Percentiles rank a stretch among this genome's conserved stretches.
Conservation (phyloP, 495 filamentous ascomycete species). For the Oleoguttula mirabilis region DNA sequence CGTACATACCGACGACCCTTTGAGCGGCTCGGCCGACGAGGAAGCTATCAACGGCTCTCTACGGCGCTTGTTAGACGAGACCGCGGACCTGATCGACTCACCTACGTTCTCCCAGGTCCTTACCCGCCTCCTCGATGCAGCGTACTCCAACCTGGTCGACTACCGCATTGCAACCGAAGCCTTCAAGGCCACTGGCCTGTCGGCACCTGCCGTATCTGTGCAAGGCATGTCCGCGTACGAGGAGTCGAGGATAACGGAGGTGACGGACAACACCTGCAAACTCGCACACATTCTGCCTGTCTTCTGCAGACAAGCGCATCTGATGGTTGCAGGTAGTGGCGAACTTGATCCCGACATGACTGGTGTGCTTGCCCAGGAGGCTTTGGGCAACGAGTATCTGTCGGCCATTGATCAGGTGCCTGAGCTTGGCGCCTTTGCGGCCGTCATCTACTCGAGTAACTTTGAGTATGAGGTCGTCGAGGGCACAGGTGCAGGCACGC, state of each 20-base stretch:
- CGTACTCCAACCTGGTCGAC: conserved; percentile 71
- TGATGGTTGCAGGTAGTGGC: conserved; percentile 49
- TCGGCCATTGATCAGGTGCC: conserved; percentile 59
- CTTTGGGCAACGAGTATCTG: conserved; percentile 83
- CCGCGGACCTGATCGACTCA: conserved; percentile 88
- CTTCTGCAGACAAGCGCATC: conserved; percentile 76
- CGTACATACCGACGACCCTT: not conserved
- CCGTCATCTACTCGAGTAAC: conserved; percentile 87
- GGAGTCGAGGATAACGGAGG: conserved; percentile 31
- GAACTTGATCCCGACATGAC: conserved; percentile 17
- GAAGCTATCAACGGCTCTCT: conserved; percentile 44
- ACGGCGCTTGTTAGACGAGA: conserved; percentile 86
- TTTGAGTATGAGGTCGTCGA: conserved; percentile 50
- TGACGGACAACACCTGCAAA: conserved; percentile 46
- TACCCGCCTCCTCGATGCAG: conserved; percentile 73
- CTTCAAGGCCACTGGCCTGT: conserved; percentile 49
- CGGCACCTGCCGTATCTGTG: conserved; percentile 25
- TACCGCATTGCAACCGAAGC: conserved; percentile 63
- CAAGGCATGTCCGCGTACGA: conserved; percentile 15
- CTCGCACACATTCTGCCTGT: conserved; percentile 81
- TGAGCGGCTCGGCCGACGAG: conserved; percentile 9
- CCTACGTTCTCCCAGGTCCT: conserved; percentile 75
- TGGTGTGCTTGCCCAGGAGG: conserved; percentile 3
- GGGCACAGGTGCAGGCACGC: too few relatives aligned
- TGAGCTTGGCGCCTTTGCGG: conserved; percentile 87